Evolutionary conservation across 1,284 basidiomycete species (phyloP), one percentile per base, ranked within the genome.

Genomic region (Volvariella surrecta): DNA sequence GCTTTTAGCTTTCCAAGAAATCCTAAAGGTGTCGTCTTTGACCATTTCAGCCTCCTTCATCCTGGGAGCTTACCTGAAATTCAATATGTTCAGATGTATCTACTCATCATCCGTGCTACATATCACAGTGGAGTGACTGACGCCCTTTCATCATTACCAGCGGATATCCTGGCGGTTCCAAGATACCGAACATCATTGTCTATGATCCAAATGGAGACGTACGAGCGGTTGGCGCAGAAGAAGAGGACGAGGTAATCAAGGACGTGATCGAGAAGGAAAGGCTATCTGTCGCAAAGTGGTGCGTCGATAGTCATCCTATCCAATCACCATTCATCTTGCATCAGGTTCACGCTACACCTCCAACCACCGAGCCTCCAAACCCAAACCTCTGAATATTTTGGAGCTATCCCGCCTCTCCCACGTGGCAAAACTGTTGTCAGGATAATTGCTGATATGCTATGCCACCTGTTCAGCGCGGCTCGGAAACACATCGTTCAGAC

Each of bases 301-400:
- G 24, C 24, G 24, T 28, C 24, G n/a, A 28, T 28, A 6, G 6
- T 6, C 24, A 28, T 28, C 11, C 24, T 28, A 28, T 11, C 11
- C 24, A 28, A 28, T 6, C 6, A 28, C 24, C 6, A 28, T 11
- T 6, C 11, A 6, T 11, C 24, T 6, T 28, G 24, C 6, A 6
- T 28, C 24, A 75, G 74, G 73, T 75, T 73, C 60, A 76, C 75
- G 50, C 52, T 76, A 0, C 51, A 73, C 47, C 52, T 76, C 2
- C 64, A 66, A 2, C 61, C 71, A 35, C 6, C 6, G 24, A 6
- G 11, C 24, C 53, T 55, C 10, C 9, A 19, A 15, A 10, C 18
- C 48, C 62, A 43, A 8, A 19, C 34, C 11, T 24, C 13, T 4
- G n/a, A 18, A 9, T 17, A 35, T 11, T 28, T 11, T 16, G 16